These are phyloP conservation scores for Penicillium canescens DNA, from an alignment of 495 filamentous ascomycete genomes.

Conservation along the genomic window DNA sequence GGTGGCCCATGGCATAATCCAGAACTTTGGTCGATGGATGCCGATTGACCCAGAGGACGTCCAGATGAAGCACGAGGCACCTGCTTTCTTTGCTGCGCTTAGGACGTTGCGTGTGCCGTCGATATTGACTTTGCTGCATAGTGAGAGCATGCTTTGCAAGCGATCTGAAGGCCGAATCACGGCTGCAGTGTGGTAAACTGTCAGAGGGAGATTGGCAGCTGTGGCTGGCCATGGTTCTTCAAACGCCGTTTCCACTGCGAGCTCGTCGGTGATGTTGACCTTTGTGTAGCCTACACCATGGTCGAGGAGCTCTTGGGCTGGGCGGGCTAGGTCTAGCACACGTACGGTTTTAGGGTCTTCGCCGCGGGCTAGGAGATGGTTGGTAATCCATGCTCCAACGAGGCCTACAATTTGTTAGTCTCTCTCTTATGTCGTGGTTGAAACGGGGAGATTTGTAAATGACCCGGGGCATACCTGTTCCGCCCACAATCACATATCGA, in stretches of 20 bases:
- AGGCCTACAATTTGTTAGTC: slow-evolving; percentile 38
- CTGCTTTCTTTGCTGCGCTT: slow-evolving; percentile 42
- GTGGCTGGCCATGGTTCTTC: slow-evolving; percentile 48
- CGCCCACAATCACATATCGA: slow-evolving; percentile 59
- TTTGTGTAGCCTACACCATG: slow-evolving; percentile 46
- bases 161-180: slow-evolving; percentile 52
- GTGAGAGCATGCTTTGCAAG: slow-evolving; percentile 41
- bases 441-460: background rate
- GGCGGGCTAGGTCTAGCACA: slow-evolving; percentile 51
- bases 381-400: slow-evolving; percentile 56
- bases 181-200: slow-evolving; percentile 60
- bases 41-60: slow-evolving; percentile 57
- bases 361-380: slow-evolving; percentile 55
- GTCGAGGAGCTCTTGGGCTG: slow-evolving; percentile 40
- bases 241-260: slow-evolving; percentile 48
- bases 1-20: slow-evolving; percentile 49
- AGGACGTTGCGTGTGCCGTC: slow-evolving; percentile 53
- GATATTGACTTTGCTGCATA: slow-evolving; percentile 53
- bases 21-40: slow-evolving; percentile 44
- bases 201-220: slow-evolving; percentile 48
- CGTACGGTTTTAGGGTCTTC: slow-evolving; percentile 54
- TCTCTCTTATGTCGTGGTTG: background rate
- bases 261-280: slow-evolving; percentile 53
- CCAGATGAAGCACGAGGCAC: slow-evolving; percentile 53
- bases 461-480: slow-evolving; percentile 47